Evolutionary conservation across 306 rosid genomes (phyloP).

Genomic region (Prunus campanulata): DNA sequence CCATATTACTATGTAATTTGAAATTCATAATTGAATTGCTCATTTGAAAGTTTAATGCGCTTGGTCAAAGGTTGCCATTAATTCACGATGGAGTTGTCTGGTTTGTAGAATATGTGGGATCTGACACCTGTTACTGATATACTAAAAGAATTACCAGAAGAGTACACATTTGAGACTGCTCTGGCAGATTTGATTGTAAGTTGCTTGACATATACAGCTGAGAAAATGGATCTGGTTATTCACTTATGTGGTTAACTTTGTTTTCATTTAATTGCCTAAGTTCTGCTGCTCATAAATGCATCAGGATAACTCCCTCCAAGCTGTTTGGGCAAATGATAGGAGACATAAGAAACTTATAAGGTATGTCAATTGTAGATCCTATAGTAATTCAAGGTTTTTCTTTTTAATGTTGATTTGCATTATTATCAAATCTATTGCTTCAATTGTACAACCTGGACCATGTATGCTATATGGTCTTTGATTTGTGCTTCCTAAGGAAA

Average conservation of each 20-base stretch:
- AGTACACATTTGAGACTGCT: slow-evolving; percentile 55
- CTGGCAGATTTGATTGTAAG: slow-evolving; percentile 70
- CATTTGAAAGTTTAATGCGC: neutral
- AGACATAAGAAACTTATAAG: slow-evolving; percentile 35
- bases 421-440: neutral
- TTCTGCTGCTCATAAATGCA: slow-evolving; percentile 10
- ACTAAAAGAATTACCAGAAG: slow-evolving; percentile 54
- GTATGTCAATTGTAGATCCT: slow-evolving; percentile 19
- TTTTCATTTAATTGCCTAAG: neutral
- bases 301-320: slow-evolving; percentile 76
- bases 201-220: neutral
- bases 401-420: neutral
- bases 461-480: neutral
- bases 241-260: neutral
- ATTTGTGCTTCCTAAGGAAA: slow-evolving; percentile 7
- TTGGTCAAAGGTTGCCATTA: neutral
- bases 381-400: neutral
- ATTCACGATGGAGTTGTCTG: neutral
- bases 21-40: neutral
- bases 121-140: slow-evolving; percentile 56
- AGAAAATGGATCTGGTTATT: neutral
- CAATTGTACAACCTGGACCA: neutral
- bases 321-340: slow-evolving; percentile 48
- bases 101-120: slow-evolving; percentile 69
- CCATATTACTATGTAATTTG: neutral